Evolutionary conservation across 2,329 filamentous ascomycete genomes (phyloP), one percentile per base, ranked within the genome.

Genomic region (Fusarium coffeatum): DNA sequence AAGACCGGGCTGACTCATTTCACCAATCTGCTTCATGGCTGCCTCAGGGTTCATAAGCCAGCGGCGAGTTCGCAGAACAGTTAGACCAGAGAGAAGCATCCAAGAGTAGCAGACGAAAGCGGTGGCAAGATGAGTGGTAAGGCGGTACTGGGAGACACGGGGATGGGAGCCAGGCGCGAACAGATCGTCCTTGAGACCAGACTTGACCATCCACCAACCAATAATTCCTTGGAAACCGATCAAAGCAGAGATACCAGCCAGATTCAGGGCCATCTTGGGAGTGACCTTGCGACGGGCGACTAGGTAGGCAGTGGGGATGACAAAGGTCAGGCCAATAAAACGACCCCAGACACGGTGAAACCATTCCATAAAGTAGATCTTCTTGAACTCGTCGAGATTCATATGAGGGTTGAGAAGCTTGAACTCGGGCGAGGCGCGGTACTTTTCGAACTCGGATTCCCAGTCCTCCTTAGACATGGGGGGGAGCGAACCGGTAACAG

Each of bases 341-440:
- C 96, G 91, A 47, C 96, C 96, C 94, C 96, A 98, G 58, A 98
- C 86, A 30, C 96, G 89, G 81, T 99, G 96, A 45, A 91, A 90
- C 96, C 96, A 99, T 85, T 99, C 96, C 96, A 98, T 98, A 80
- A 92, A 99, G 87, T 98, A 99, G 72, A 99, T 99, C 79, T 96
- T 92, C 82, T 98, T 98, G 84, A 98, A 99, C 79, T 99, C 96
- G 62, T 90, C 87, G 59, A 99, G 85, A 32, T 88, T 91, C 96
- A 99, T 99, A 79, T 93, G 89, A 32, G 94, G 92, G 83, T 99
- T 99, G 73, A 99, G 87, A 67, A 94, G 88, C 77, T 92, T 89
- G 83, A 95, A 99, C 81, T 99, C 96, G 67, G 96, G 96, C 22
- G 94, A 97, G 45, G 92, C 89, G 71, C 92, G 91, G 85, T 99